Conservation (phyloP, 2,329 filamentous ascomycete genomes). For the Botrytis medusae region DNA sequence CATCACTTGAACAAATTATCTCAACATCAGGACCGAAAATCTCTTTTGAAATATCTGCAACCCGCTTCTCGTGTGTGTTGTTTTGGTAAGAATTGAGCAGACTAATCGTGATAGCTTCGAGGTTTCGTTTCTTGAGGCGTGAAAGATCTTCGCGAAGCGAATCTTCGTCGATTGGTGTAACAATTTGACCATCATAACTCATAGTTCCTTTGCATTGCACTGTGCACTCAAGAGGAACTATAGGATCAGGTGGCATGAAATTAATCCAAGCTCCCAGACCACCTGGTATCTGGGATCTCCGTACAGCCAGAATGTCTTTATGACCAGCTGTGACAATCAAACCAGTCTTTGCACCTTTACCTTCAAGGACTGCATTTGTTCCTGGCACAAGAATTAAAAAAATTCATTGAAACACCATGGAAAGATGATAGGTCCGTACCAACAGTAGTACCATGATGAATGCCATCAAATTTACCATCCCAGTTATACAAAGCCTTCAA, state of each 20-base stretch:
- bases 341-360: constrained; percentile 3
- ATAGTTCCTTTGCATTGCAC: constrained; percentile 7
- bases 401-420: background rate
- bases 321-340: constrained; percentile 1
- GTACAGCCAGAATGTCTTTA: constrained; percentile 10
- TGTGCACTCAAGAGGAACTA: constrained; percentile 4
- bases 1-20: constrained; percentile 17
- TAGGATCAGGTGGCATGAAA: background rate
- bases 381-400: background rate
- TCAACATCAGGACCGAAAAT: constrained; percentile 12
- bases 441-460: constrained; percentile 17
- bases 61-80: background rate
- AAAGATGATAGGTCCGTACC: background rate
- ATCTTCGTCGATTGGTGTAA: constrained; percentile 2
- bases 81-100: constrained; percentile 14
- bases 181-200: background rate
- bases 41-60: background rate
- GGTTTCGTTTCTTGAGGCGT: background rate
- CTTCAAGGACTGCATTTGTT: constrained; percentile 12
- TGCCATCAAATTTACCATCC: constrained; percentile 9
- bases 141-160: background rate
- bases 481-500: constrained; percentile 1
- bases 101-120: constrained; percentile 15
- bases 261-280: constrained; percentile 10
- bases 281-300: constrained; percentile 12